Percentiles rank a stretch among this genome's conserved stretches.
phyloP scores from a whole-genome alignment of 208 protist species.

The Acanthamoeba triangularis region DNA sequence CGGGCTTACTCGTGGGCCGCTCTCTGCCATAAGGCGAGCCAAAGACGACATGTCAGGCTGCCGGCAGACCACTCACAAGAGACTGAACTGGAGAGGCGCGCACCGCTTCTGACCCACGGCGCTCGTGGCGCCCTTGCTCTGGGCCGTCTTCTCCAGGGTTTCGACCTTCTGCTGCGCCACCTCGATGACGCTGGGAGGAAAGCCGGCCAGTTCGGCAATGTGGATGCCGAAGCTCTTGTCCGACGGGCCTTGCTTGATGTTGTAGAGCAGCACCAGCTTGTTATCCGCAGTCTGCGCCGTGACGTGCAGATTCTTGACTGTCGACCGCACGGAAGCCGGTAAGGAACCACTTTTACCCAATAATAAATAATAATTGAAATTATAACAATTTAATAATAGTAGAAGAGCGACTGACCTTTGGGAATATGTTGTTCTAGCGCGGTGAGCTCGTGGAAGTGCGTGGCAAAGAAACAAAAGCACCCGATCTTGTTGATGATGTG shows the following conservation, averaged over 20 bases:
- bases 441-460: conserved; percentile 99
- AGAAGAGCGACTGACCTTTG: background rate
- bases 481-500: conserved; percentile 94
- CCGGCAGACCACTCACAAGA: background rate
- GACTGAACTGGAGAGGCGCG: background rate
- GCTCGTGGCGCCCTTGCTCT: background rate
- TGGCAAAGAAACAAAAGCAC: conserved; percentile 98
- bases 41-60: background rate
- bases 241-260: conserved; percentile 84
- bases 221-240: conserved; percentile 95
- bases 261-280: conserved; percentile 77
- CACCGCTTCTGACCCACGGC: conserved; percentile 29
- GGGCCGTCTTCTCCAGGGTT: conserved; percentile 27
- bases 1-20: background rate
- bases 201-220: conserved; percentile 93
- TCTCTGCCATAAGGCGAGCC: background rate
- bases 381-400: background rate
- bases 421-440: conserved; percentile 88
- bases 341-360: background rate
- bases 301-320: conserved; percentile 93
- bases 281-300: conserved; percentile 86
- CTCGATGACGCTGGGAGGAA: conserved; percentile 89
- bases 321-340: background rate
- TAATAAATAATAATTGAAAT: background rate
- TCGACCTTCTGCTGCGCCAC: conserved; percentile 24